Percentiles rank a stretch among this genome's conserved stretches.
phyloP scores from a whole-genome alignment of 1,139 yeast genomes.

The Hyphopichia wangnamkhiaoensis region DNA sequence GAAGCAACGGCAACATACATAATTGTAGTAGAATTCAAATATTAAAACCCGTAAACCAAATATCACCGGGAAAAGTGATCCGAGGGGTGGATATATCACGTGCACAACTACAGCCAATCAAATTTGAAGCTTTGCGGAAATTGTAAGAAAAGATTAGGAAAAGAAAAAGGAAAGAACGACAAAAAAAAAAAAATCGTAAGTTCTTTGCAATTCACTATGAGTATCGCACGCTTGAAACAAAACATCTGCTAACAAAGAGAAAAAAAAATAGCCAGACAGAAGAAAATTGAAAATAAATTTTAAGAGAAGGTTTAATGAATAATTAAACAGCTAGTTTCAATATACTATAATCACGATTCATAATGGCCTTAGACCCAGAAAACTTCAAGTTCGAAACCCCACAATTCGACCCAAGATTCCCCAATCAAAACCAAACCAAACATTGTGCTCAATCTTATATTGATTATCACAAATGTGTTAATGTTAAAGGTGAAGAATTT shows the following conservation, averaged over 20 bases:
- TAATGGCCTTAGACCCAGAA: slow-evolving; percentile 50
- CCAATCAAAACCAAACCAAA: slow-evolving; percentile 94
- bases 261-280: neutral
- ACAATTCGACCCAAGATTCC: slow-evolving; percentile 92
- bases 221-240: too few species aligned
- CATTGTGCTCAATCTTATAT: slow-evolving; percentile 98
- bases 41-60: too few species aligned
- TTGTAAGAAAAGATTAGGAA: neutral
- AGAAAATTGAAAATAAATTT: slow-evolving; percentile 1
- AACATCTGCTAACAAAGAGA: neutral
- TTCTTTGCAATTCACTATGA: too few species aligned
- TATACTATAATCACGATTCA: slow-evolving; percentile 3
- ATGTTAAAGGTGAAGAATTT: slow-evolving; percentile 96
- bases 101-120: slow-evolving; percentile 1
- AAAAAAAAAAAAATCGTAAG: slow-evolving; percentile 11
- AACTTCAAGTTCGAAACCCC: slow-evolving; percentile 70
- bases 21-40: too few species aligned
- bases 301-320: too few species aligned
- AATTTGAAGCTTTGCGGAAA: neutral
- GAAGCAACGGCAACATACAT: slow-evolving; percentile 10
- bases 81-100: slow-evolving; percentile 4
- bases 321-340: too few species aligned
- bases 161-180: neutral
- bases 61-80: too few species aligned
- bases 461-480: slow-evolving; percentile 96